Percentiles rank a stretch among this genome's conserved stretches.
phyloP scores from a whole-genome alignment of 208 protist species.

The Acanthamoeba triangularis region DNA sequence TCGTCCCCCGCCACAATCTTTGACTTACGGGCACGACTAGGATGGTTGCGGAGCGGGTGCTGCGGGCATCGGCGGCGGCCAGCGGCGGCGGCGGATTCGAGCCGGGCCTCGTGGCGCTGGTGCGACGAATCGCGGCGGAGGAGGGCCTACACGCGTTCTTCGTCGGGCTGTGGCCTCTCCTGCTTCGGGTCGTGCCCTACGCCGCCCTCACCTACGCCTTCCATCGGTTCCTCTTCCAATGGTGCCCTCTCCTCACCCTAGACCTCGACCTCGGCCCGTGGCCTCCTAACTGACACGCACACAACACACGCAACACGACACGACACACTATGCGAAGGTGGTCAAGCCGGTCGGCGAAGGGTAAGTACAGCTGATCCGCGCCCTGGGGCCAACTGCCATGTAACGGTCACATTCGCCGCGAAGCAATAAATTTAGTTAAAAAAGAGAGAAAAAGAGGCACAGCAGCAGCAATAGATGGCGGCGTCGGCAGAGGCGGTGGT shows the following conservation, averaged over 20 bases:
- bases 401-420: too few species aligned
- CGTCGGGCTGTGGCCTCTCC: background rate
- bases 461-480: background rate
- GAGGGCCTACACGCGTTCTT: background rate
- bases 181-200: slow-evolving; percentile 15
- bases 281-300: too few species aligned
- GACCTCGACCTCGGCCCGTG: background rate
- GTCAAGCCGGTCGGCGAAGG: too few species aligned
- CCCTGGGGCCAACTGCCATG: too few species aligned
- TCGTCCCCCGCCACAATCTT: background rate
- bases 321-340: too few species aligned
- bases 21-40: background rate
- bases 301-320: background rate
- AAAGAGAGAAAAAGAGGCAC: too few species aligned
- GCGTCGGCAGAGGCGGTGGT: background rate
- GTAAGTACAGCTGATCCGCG: too few species aligned
- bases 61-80: background rate
- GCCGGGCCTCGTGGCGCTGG: background rate
- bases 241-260: background rate
- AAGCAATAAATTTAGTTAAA: too few species aligned
- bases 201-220: background rate
- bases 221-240: background rate
- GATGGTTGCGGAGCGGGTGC: background rate
- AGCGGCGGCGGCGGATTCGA: background rate
- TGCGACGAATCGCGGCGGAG: background rate